Evolutionary conservation across 140 eudicot species (phyloP).

Genomic region (Ambrosia hybrid): DNA sequence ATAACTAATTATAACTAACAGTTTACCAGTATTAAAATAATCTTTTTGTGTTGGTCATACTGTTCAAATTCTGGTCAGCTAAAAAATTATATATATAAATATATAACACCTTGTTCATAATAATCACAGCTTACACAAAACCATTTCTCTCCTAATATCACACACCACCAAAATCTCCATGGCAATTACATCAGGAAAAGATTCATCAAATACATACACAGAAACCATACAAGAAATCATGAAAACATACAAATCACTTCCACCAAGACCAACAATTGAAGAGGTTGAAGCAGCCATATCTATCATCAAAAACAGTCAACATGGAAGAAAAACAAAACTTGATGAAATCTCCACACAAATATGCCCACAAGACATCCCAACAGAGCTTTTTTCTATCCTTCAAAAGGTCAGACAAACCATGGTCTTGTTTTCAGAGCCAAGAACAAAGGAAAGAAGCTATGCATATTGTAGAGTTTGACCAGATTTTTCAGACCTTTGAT

Average conservation of each 20-base stretch:
- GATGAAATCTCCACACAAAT: constrained; percentile 48
- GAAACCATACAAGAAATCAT: constrained; percentile 64
- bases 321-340: constrained; percentile 41
- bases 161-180: constrained; percentile 36
- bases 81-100: constrained; percentile 11
- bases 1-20: neutral
- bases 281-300: constrained; percentile 77
- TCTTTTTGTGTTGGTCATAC: constrained; percentile 1
- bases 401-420: constrained; percentile 47
- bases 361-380: constrained; percentile 46
- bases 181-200: constrained; percentile 35
- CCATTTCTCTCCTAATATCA: constrained; percentile 7
- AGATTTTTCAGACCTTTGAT: constrained; percentile 53
- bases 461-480: constrained; percentile 56
- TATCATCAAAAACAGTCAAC: constrained; percentile 48
- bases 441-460: constrained; percentile 74
- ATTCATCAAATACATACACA: constrained; percentile 39
- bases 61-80: constrained; percentile 4
- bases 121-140: constrained; percentile 15
- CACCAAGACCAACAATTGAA: constrained; percentile 76
- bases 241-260: constrained; percentile 67
- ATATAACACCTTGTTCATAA: constrained; percentile 9
- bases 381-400: constrained; percentile 55
- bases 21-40: neutral
- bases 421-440: constrained; percentile 54